Conservation (phyloP, 1,139 yeast genomes). For the Yamadazyma conglobata region DNA sequence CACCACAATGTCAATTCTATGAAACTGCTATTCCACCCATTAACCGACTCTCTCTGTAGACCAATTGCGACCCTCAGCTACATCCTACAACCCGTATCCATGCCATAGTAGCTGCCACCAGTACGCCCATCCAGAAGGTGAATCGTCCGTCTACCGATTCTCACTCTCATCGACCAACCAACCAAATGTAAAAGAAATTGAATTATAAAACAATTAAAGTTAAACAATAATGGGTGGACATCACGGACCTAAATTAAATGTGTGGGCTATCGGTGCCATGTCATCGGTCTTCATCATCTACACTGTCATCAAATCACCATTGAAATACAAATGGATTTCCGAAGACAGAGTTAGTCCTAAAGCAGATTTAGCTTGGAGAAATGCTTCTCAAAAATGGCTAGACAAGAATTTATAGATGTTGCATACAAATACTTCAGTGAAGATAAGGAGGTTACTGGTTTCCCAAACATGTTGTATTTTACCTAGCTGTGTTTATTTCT, state of each 20-base stretch:
- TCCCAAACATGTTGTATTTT: no score
- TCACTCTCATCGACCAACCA: constrained; percentile 16
- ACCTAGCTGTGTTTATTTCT: no score
- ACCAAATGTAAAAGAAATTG: constrained; percentile 18
- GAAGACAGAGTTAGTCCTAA: constrained; percentile 48
- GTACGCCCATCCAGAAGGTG: no score
- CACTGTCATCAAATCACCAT: constrained; percentile 41
- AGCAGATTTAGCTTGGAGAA: constrained; percentile 53
- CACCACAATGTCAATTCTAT: no score
- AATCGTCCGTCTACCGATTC: not conserved
- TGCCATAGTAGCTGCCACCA: no score
- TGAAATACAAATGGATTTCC: constrained; percentile 40
- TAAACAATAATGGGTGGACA: constrained; percentile 16
- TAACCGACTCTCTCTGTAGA: no score
- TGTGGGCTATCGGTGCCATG: constrained; percentile 45
- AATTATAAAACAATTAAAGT: constrained; percentile 2
- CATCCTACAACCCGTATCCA: no score
- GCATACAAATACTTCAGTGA: no score
- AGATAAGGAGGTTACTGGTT: no score
- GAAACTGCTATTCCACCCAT: no score
- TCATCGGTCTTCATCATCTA: constrained; percentile 42
- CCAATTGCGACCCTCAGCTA: no score
- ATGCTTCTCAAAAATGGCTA: constrained; percentile 46
- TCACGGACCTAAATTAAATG: constrained; percentile 40
- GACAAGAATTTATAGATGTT: constrained; percentile 17